phyloP scores from a whole-genome alignment of 148 eudicot genomes.

The Vaccinium myrtillus region DNA sequence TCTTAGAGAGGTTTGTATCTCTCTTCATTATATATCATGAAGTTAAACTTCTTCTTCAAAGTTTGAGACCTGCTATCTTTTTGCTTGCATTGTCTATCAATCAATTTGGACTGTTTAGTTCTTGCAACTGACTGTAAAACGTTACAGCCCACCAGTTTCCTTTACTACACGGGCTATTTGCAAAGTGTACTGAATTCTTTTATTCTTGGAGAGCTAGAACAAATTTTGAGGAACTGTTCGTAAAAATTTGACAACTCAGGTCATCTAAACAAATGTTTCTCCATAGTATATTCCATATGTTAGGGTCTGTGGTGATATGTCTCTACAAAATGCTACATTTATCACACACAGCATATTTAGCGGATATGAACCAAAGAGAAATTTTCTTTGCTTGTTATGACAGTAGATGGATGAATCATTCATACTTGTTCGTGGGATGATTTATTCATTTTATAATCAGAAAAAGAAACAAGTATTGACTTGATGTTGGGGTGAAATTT shows the following conservation, averaged over 20 bases:
- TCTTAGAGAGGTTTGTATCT: slow-evolving; percentile 63
- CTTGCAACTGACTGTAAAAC: neutral
- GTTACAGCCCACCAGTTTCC: neutral
- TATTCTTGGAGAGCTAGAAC: neutral
- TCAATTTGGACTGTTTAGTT: neutral
- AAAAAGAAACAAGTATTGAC: neutral
- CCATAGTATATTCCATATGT: neutral
- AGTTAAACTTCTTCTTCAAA: neutral
- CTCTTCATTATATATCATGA: neutral
- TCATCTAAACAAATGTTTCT: neutral
- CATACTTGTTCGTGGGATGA: neutral
- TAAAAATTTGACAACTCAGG: neutral
- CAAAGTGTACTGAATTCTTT: neutral
- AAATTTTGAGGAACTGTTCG: neutral
- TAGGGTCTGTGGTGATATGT: neutral
- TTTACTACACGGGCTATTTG: neutral
- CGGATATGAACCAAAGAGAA: neutral
- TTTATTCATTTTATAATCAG: neutral
- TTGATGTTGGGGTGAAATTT: neutral
- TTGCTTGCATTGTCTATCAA: neutral
- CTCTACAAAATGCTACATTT: neutral
- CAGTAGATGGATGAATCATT: slow-evolving; percentile 5
- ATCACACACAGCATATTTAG: neutral
- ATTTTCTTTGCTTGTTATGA: neutral
- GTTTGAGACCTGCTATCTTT: neutral